Evolutionary conservation across 257 asterid species (phyloP), one percentile per base, ranked within the genome.

Genomic region (Marsdenia floribunda): DNA sequence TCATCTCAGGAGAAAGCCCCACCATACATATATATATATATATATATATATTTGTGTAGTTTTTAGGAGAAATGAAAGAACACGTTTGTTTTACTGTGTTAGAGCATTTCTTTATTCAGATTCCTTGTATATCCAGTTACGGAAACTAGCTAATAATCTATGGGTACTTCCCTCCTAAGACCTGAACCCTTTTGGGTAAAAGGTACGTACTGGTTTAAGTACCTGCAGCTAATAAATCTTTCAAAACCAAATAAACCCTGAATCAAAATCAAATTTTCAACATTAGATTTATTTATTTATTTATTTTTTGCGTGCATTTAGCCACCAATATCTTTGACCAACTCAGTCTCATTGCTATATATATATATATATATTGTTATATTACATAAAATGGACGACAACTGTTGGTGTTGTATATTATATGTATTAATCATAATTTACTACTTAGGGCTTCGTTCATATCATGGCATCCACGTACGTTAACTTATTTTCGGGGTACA

Each of bases 1-100:
- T 54, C 75, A 54, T 52, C 19, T 54, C 75, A 54, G 66, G 53
- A 71, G 63, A 71, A 53, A 29, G 19, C 52, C 65, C 66, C 14
- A 37, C 66, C 53, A 42, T 35, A 50, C 5, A 50, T 50, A 14
- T 49, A 1, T 13, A 47, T 47, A 47, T 47, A 47, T 47, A 47
- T 47, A 47, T 47, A 47, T 47, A 7, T 47, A 7, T 47, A 7
- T 49, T 2, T 42, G 9, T 42, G 9, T 6, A 1, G n/a, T n/a
- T n/a, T 55, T 19, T 37, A 2, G 53, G 69, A 57, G 47, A 71
- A 71, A 35, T 53, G 47, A 16, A 7, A 15, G 38, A 72, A 63
- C 55, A 55, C n/a, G 22, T 35, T 29, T 57, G 1, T 57, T 57
- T 42, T 44, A 44, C 49, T 44, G 49, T 8, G 12, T 44, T 44